phyloP scores from a whole-genome alignment of 176 grass and related monocot genomes.

The Avena eriantha region DNA sequence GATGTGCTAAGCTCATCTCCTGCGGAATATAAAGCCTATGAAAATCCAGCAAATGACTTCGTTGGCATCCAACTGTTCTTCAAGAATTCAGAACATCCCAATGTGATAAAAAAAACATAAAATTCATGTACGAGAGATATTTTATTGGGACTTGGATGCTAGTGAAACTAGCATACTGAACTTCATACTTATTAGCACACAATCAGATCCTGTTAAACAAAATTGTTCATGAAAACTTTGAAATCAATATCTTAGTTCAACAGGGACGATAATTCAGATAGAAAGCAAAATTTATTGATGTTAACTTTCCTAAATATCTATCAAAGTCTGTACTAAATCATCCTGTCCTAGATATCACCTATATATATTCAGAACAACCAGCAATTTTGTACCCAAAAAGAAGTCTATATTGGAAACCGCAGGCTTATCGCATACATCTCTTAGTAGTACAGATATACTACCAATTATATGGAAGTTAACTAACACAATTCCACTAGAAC shows the following conservation, averaged over 20 bases:
- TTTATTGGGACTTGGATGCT: not conserved
- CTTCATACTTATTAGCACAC: not conserved
- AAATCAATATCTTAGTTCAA: conserved; percentile 16
- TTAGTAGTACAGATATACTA: not conserved
- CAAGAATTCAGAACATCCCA: not conserved
- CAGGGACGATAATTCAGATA: not conserved
- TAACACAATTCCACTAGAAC: not conserved
- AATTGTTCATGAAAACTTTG: not conserved
- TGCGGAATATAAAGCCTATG: conserved; percentile 4
- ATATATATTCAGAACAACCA: not conserved
- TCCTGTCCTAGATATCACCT: not conserved
- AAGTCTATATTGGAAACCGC: not conserved
- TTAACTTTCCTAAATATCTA: not conserved
- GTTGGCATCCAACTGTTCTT: not conserved
- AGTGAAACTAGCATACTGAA: not conserved
- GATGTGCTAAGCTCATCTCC: conserved; percentile 42
- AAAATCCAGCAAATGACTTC: conserved; percentile 23
- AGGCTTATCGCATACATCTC: not conserved
- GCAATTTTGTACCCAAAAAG: not conserved
- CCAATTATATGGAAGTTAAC: not conserved
- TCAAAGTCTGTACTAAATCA: not conserved
- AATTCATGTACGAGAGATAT: not conserved
- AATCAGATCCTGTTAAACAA: not conserved
- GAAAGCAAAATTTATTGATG: not conserved
- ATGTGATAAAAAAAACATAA: not conserved